Conservation (phyloP, 257 asterid genomes). For the Solanum etuberosum region DNA sequence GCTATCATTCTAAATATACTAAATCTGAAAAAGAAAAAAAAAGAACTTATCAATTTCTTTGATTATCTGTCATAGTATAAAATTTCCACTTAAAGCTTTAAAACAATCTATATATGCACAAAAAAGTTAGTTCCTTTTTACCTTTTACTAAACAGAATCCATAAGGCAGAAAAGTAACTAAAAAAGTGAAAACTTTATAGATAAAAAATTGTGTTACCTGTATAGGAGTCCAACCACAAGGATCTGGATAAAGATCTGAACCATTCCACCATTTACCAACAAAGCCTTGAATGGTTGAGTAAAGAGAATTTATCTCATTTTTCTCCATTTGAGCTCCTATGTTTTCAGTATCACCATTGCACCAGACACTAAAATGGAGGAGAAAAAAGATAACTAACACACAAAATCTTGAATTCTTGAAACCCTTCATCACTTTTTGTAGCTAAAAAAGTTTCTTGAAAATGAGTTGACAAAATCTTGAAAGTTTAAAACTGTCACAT, state of each 20-base stretch:
- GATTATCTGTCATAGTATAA: background rate
- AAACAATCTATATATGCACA: background rate
- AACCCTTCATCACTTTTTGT: conserved; percentile 24
- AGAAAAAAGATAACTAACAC: conserved; percentile 16
- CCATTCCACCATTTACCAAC: conserved; percentile 99
- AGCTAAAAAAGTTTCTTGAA: background rate
- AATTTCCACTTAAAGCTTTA: background rate
- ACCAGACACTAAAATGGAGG: conserved; percentile 13
- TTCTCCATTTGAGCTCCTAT: conserved; percentile 56
- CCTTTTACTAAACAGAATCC: background rate
- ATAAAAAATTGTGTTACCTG: conserved; percentile 27
- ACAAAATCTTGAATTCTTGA: conserved; percentile 5
- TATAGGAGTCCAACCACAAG: conserved; percentile 99
- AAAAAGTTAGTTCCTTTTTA: background rate
- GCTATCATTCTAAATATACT: background rate
- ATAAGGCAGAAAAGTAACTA: background rate
- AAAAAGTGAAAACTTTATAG: background rate
- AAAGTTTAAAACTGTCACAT: background rate
- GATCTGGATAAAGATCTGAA: conserved; percentile 98
- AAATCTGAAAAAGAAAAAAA: background rate
- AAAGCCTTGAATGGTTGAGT: conserved; percentile 77
- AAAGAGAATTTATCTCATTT: conserved; percentile 61
- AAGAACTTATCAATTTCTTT: background rate
- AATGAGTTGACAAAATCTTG: background rate
- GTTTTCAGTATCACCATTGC: conserved; percentile 50